These are phyloP conservation scores for Kockovaella imperatae DNA, from an alignment of 768 basidiomycete species.

Conservation along the genomic window DNA sequence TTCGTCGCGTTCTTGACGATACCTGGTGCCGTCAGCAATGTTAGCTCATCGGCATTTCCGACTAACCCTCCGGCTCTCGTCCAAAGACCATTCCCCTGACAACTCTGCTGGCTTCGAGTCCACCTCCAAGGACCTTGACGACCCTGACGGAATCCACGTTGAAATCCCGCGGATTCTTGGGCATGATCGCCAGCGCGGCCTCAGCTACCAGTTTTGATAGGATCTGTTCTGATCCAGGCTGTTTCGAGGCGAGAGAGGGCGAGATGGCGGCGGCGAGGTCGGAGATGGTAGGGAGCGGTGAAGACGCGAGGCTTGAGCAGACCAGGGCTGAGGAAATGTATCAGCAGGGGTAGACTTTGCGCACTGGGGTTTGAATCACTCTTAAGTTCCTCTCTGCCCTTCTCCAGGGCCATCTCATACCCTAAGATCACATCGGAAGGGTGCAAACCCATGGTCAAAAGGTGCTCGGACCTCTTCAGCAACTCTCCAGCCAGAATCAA, in stretches of 20 bases:
- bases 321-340: constrained; percentile 18
- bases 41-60: background rate
- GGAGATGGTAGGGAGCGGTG: constrained; percentile 64
- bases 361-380: constrained; percentile 52
- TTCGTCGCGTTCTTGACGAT: constrained; percentile 70
- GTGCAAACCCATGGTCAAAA: constrained; percentile 93
- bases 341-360: background rate
- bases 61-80: constrained; percentile 80
- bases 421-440: constrained; percentile 92
- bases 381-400: constrained; percentile 79
- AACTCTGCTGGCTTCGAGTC: constrained; percentile 71
- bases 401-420: constrained; percentile 80
- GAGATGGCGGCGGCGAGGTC: constrained; percentile 65
- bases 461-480: constrained; percentile 81
- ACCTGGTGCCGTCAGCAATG: constrained; percentile 49
- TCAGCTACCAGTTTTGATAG: constrained; percentile 81
- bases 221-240: constrained; percentile 84
- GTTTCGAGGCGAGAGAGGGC: constrained; percentile 92
- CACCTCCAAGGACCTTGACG: constrained; percentile 97
- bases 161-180: constrained; percentile 69
- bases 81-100: constrained; percentile 98
- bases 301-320: constrained; percentile 10
- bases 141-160: constrained; percentile 97
- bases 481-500: constrained; percentile 92
- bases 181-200: constrained; percentile 85